Conservation (phyloP, 169 alveolate genomes). For the Eimeria maxima region DNA sequence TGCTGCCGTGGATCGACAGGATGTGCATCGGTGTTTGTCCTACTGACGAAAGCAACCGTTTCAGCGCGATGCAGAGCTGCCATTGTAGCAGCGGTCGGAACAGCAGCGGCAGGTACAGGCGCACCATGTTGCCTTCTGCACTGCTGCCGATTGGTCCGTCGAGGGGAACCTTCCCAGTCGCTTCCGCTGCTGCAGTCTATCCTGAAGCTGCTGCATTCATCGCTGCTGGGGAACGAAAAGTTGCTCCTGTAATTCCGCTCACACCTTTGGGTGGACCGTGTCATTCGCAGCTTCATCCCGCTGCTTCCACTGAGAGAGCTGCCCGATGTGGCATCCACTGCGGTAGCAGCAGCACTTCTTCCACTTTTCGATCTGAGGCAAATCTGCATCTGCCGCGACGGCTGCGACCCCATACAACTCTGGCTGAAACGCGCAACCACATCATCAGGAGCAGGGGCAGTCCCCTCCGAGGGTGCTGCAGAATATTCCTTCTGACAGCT, state of each 20-base stretch:
- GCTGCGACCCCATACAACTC: neutral
- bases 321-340: neutral
- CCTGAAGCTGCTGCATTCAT: constrained; percentile 52
- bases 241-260: neutral
- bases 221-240: neutral
- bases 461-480: neutral
- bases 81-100: neutral
- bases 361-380: constrained; percentile 25
- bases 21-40: no score
- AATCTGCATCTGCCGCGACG: neutral
- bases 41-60: neutral
- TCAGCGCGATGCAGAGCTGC: constrained; percentile 19
- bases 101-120: neutral
- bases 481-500: neutral
- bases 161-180: constrained; percentile 59
- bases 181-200: constrained; percentile 58
- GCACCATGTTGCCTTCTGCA: constrained; percentile 21
- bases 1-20: neutral
- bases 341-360: constrained; percentile 2
- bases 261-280: neutral
- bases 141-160: neutral
- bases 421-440: neutral
- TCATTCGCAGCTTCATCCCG: neutral
- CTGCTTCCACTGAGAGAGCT: constrained; percentile 30
- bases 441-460: constrained; percentile 28